These are phyloP conservation scores for Cryptosporidium sp. DNA, from an alignment of 169 alveolate genomes.

Conservation along the genomic window DNA sequence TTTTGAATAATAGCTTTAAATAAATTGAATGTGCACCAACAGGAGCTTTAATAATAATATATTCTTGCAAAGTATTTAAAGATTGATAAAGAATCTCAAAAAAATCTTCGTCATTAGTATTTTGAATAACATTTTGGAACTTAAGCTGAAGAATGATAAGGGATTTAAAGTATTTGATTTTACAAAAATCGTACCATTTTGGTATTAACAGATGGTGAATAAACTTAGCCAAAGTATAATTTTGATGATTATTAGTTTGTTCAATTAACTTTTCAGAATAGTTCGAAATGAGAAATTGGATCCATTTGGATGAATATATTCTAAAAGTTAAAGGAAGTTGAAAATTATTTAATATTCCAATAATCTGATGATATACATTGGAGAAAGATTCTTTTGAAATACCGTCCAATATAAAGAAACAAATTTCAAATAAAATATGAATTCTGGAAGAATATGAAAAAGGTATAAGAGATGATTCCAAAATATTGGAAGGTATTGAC, in stretches of 20 bases:
- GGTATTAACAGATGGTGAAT: constrained; percentile 25
- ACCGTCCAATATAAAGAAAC: constrained; percentile 15
- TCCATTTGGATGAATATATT: constrained; percentile 42
- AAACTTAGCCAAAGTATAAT: background rate
- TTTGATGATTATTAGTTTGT: background rate
- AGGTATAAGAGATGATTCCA: constrained; percentile 52
- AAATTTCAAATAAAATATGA: constrained; percentile 44
- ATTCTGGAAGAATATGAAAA: constrained; percentile 42
- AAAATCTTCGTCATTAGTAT: background rate
- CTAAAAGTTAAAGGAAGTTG: constrained; percentile 18
- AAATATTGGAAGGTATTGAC: constrained; percentile 64
- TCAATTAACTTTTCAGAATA: constrained; percentile 6
- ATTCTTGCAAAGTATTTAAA: constrained; percentile 15
- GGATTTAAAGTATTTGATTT: constrained; percentile 48
- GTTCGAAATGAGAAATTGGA: constrained; percentile 9
- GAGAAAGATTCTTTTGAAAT: constrained; percentile 27
- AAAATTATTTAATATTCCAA: constrained; percentile 58
- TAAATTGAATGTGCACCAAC: constrained; percentile 61
- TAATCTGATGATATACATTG: constrained; percentile 22
- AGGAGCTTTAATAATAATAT: constrained; percentile 56
- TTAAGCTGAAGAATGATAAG: constrained; percentile 21
- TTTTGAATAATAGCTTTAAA: constrained; percentile 44
- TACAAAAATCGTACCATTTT: constrained; percentile 41
- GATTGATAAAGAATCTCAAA: constrained; percentile 21
- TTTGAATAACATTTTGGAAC: background rate